Conservation (phyloP, 108 stramenopile genomes). For the Fragilariopsis cylindrus region DNA sequence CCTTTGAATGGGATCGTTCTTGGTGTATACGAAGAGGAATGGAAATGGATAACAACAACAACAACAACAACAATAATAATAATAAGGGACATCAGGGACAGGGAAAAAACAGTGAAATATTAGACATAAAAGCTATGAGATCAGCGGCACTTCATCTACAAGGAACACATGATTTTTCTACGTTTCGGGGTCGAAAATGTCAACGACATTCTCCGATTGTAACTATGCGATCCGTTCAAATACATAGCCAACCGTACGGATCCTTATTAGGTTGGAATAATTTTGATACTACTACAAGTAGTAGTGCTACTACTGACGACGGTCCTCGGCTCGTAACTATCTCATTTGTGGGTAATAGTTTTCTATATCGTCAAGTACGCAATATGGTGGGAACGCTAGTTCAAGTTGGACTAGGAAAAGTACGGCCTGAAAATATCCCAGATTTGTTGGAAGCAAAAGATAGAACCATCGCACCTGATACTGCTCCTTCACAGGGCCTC, state of each 20-base stretch:
- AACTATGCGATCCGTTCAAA: constrained; percentile 45
- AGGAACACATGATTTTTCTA: constrained; percentile 80
- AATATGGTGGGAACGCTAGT: constrained; percentile 78
- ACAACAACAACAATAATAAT: background rate
- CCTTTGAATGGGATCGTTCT: background rate
- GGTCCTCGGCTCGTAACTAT: constrained; percentile 60
- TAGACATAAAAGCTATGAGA: constrained; percentile 73
- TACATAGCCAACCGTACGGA: constrained; percentile 37
- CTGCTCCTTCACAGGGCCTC: constrained; percentile 83
- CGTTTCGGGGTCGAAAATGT: constrained; percentile 75
- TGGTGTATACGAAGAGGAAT: too few relatives aligned
- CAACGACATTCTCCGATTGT: constrained; percentile 66
- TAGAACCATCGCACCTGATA: constrained; percentile 4
- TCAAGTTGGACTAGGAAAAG: constrained; percentile 58
- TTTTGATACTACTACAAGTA: background rate
- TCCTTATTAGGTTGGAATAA: constrained; percentile 22
- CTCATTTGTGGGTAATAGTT: constrained; percentile 63
- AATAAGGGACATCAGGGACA: background rate
- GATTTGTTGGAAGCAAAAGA: constrained; percentile 37
- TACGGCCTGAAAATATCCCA: constrained; percentile 48
- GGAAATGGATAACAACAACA: background rate
- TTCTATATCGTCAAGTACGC: constrained; percentile 82
- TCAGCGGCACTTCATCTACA: constrained; percentile 50
- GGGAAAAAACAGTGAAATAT: constrained; percentile 61
- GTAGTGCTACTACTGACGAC: background rate